phyloP scores from a whole-genome alignment of 352 stramenopile species.

The Phytophthora chlamydospora region DNA sequence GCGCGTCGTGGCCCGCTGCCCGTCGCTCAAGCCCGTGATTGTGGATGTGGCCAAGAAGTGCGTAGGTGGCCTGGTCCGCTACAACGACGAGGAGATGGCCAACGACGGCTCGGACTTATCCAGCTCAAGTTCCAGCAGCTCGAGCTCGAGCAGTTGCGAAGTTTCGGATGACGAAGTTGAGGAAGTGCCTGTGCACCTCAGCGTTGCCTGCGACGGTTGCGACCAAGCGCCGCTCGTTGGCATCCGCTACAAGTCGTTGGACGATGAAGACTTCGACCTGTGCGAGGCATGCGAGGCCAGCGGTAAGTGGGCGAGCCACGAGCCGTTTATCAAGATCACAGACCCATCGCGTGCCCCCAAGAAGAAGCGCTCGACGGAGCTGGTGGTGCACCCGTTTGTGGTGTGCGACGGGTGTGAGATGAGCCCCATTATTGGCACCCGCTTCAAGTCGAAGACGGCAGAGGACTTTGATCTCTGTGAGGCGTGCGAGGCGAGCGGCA shows the following conservation, averaged over 20 bases:
- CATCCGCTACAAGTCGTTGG: conserved; percentile 82
- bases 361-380: conserved; percentile 29
- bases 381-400: conserved; percentile 57
- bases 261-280: conserved; percentile 78
- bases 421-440: conserved; percentile 61
- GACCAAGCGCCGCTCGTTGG: conserved; percentile 60
- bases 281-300: conserved; percentile 73
- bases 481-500: conserved; percentile 50
- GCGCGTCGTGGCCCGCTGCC: conserved; percentile 43
- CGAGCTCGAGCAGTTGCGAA: conserved; percentile 14
- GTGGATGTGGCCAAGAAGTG: conserved; percentile 54
- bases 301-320: conserved; percentile 48
- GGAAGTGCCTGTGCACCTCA: conserved; percentile 39
- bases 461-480: conserved; percentile 79
- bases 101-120: conserved; percentile 32
- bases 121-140: conserved; percentile 31
- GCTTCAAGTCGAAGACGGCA: conserved; percentile 69
- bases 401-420: conserved; percentile 68
- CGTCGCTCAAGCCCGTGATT: conserved; percentile 50
- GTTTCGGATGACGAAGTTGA: conserved; percentile 14
- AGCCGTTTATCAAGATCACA: conserved; percentile 86
- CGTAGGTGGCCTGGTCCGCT: conserved; percentile 36
- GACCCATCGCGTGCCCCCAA: conserved; percentile 58
- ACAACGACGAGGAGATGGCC: conserved; percentile 41
- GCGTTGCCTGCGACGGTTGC: conserved; percentile 62